phyloP scores from a whole-genome alignment of 2,329 filamentous ascomycete genomes.

The Cadophora gregata region DNA sequence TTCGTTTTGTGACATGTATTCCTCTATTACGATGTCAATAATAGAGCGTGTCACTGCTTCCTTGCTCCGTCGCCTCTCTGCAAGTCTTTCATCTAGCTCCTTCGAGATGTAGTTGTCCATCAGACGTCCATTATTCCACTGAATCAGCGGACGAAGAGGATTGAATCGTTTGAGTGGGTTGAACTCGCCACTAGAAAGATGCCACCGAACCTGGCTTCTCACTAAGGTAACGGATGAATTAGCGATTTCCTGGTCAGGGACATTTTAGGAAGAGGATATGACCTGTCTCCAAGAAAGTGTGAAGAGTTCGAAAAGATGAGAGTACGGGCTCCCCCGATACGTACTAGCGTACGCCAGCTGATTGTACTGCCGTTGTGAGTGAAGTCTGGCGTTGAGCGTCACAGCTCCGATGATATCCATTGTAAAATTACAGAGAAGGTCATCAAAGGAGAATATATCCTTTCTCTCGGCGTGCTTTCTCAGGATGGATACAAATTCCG shows the following conservation, averaged over 20 bases:
- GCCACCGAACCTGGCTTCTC: slow-evolving; percentile 33
- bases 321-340: no score
- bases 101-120: slow-evolving; percentile 37
- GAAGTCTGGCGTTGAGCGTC: slow-evolving; percentile 26
- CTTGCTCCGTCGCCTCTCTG: slow-evolving; percentile 20
- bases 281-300: no score
- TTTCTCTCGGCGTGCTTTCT: slow-evolving; percentile 32
- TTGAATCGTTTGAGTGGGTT: slow-evolving; percentile 32
- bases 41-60: slow-evolving; percentile 27
- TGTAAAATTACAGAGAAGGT: slow-evolving; percentile 30
- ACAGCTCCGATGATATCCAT: slow-evolving; percentile 38
- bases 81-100: slow-evolving; percentile 34
- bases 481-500: slow-evolving; percentile 28
- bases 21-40: slow-evolving; percentile 35
- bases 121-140: slow-evolving; percentile 33
- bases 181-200: slow-evolving; percentile 27
- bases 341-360: slow-evolving; percentile 31
- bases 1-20: slow-evolving; percentile 30
- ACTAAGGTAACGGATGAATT: no score
- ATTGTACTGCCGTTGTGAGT: slow-evolving; percentile 33
- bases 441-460: slow-evolving; percentile 33
- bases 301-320: no score
- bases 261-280: no score
- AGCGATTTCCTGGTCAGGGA: no score
- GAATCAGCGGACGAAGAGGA: slow-evolving; percentile 30